A percentile compares a stretch with the other conserved stretches of the same genome.
These are phyloP conservation scores for Parathielavia appendiculata DNA, from an alignment of 495 filamentous ascomycete species.

Conservation along the genomic window DNA sequence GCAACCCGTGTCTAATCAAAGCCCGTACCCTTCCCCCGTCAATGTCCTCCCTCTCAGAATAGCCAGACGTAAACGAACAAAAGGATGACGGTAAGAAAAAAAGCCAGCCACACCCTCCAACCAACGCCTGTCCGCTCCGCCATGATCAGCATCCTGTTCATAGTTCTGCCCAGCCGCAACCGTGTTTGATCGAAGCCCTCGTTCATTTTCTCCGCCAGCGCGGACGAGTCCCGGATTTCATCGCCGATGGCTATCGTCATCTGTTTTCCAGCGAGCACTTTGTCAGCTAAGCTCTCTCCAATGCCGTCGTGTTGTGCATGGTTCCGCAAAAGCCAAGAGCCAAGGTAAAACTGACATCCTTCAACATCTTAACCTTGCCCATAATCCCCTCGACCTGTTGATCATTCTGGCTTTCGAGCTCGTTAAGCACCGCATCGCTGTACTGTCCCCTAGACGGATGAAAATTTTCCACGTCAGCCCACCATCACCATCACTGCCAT, in stretches of 20 bases:
- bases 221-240: conserved; percentile 82
- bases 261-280: conserved; percentile 38
- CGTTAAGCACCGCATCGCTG: conserved; percentile 84
- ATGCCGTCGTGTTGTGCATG: not conserved
- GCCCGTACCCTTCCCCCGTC: not conserved
- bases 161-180: conserved; percentile 74
- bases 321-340: not conserved
- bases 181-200: conserved; percentile 83
- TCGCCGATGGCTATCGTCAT: conserved; percentile 89
- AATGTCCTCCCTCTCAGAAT: conserved; percentile 45
- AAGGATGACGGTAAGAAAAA: conserved; percentile 73
- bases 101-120: conserved; percentile 88
- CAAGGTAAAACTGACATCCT: conserved; percentile 65
- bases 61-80: conserved; percentile 92
- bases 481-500: not conserved
- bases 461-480: not conserved
- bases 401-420: conserved; percentile 95
- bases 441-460: conserved; percentile 67
- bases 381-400: conserved; percentile 81
- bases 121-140: conserved; percentile 87
- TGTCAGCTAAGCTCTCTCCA: not conserved
- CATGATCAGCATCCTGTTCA: conserved; percentile 97
- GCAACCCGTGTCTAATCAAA: conserved; percentile 1
- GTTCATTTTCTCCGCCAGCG: conserved; percentile 83
- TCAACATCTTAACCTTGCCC: conserved; percentile 86